Percentiles rank a stretch among this genome's conserved stretches.
Evolutionary conservation across 78 protist species (phyloP).

Genomic region (Dictyostelium intermedium): DNA sequence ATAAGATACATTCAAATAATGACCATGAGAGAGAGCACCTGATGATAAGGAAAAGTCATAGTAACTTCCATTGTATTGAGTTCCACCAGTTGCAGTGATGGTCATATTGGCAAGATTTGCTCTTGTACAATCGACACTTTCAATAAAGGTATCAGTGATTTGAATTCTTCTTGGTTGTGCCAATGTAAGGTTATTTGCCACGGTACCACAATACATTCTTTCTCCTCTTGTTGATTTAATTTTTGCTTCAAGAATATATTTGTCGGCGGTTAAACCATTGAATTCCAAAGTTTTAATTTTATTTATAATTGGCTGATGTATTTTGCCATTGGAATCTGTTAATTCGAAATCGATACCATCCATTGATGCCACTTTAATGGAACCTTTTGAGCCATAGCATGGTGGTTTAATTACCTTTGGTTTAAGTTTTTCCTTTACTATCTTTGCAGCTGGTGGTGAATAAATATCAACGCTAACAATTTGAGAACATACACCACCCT

Average conservation of each 20-base stretch:
- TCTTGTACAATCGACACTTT: background rate
- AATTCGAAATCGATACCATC: background rate
- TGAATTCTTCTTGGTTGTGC: constrained; percentile 5
- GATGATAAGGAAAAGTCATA: constrained; percentile 9
- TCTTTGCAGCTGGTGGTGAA: constrained; percentile 5
- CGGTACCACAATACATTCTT: background rate
- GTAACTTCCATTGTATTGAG: constrained; percentile 1
- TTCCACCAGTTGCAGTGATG: constrained; percentile 44
- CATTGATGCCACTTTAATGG: background rate
- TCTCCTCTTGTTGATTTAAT: background rate
- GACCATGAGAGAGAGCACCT: background rate
- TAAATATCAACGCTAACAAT: background rate
- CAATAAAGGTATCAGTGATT: background rate
- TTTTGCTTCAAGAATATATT: background rate
- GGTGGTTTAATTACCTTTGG: background rate
- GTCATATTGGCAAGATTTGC: background rate
- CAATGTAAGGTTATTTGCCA: background rate
- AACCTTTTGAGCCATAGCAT: constrained; percentile 12
- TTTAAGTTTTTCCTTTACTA: background rate
- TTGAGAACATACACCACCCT: background rate
- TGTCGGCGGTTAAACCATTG: constrained; percentile 19
- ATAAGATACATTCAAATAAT: constrained; percentile 30
- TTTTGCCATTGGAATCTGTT: background rate
- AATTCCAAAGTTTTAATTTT: background rate
- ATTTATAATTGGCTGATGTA: background rate